Evolutionary conservation across 768 basidiomycete species (phyloP).

Genomic region (Auricularia heimuer): DNA sequence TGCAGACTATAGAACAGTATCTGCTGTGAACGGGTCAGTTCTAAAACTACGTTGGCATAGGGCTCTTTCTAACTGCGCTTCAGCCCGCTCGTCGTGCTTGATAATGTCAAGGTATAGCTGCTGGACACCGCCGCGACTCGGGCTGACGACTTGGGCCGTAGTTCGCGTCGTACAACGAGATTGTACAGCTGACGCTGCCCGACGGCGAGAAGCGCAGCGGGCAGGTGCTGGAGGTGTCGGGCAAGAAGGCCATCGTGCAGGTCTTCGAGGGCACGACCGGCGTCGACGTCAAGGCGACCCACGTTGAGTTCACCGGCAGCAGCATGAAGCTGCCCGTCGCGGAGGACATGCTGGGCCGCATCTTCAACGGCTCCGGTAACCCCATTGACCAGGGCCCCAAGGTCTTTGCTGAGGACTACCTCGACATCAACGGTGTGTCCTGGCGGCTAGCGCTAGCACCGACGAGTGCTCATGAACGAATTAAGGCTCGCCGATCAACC

Average conservation of each 20-base stretch:
- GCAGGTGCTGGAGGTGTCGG: slow-evolving; percentile 95
- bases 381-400: slow-evolving; percentile 98
- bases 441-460: slow-evolving; percentile 7
- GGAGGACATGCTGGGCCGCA: slow-evolving; percentile 97
- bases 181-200: slow-evolving; percentile 88
- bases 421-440: slow-evolving; percentile 90
- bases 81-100: slow-evolving; percentile 90
- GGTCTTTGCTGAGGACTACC: slow-evolving; percentile 97
- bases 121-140: neutral
- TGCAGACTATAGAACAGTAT: slow-evolving; percentile 93
- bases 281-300: slow-evolving; percentile 93
- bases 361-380: slow-evolving; percentile 97
- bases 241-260: slow-evolving; percentile 98
- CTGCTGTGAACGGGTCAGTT: slow-evolving; percentile 90
- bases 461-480: slow-evolving; percentile 2
- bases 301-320: slow-evolving; percentile 95
- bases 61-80: no score
- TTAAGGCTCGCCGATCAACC: slow-evolving; percentile 93
- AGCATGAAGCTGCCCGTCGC: slow-evolving; percentile 99
- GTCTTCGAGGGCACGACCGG: slow-evolving; percentile 98
- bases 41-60: neutral
- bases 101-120: slow-evolving; percentile 85
- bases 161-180: slow-evolving; percentile 99
- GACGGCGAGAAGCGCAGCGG: slow-evolving; percentile 94
- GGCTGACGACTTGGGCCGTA: slow-evolving; percentile 20